phyloP scores from a whole-genome alignment of 2,329 filamentous ascomycete genomes.

The Nannizziopsis arthrosporioides region DNA sequence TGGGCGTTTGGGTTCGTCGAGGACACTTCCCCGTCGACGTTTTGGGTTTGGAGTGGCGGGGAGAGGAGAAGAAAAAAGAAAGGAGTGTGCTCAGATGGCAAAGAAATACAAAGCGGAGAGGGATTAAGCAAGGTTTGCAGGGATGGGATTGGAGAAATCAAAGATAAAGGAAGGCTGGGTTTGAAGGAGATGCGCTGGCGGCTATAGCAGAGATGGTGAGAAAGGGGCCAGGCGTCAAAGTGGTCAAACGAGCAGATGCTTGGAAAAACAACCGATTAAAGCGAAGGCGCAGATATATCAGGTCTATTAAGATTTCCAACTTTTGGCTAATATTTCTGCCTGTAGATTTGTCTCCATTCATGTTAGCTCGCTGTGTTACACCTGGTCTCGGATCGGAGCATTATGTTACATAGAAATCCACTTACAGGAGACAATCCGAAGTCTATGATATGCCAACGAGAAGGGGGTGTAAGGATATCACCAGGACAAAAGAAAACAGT shows the following conservation, averaged over 20 bases:
- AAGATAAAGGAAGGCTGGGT: background rate
- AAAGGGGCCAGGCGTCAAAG: constrained; percentile 4
- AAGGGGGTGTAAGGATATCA: constrained; percentile 2
- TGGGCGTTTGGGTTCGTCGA: background rate
- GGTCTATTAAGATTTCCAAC: constrained; percentile 4
- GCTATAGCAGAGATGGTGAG: constrained; percentile 2
- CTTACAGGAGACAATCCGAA: background rate
- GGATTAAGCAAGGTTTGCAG: background rate
- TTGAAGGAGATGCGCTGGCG: background rate
- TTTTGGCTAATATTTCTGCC: background rate
- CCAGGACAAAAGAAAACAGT: constrained; percentile 7
- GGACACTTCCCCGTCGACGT: background rate
- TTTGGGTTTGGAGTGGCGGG: background rate
- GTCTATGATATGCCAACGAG: background rate
- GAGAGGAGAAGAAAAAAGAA: background rate
- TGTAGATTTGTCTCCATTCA: background rate
- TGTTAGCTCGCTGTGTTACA: constrained; percentile 3
- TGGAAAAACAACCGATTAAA: constrained; percentile 1
- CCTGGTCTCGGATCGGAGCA: constrained; percentile 6
- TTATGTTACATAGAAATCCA: constrained; percentile 4
- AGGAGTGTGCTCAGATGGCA: background rate
- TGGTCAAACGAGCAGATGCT: background rate
- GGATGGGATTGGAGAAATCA: background rate
- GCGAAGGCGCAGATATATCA: constrained; percentile 8
- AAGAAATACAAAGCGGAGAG: background rate